phyloP scores from a whole-genome alignment of 352 stramenopile genomes.

The Ochromonadaceae sp. region DNA sequence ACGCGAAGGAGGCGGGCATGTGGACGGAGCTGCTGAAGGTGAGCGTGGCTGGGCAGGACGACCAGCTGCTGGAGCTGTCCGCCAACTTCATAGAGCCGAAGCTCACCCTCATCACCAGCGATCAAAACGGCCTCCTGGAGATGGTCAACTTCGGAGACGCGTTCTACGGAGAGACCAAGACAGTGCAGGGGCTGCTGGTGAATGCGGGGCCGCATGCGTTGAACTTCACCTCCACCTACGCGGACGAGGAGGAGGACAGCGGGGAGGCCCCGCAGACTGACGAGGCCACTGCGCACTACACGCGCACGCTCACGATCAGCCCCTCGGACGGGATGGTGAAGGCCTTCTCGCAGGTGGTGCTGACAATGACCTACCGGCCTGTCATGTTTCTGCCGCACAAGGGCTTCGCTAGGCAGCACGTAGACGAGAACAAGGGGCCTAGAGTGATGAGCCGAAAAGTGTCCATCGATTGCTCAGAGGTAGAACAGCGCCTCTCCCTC shows the following conservation, averaged over 20 bases:
- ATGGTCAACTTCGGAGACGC: slow-evolving; percentile 29
- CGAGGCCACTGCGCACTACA: slow-evolving; percentile 17
- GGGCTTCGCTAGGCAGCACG: background rate
- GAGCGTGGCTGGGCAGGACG: slow-evolving; percentile 12
- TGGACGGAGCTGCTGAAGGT: slow-evolving; percentile 21
- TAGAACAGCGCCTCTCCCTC: slow-evolving; percentile 21
- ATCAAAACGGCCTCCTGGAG: slow-evolving; percentile 21
- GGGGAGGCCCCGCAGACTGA: background rate
- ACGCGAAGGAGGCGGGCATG: slow-evolving; percentile 10
- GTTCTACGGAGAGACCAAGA: slow-evolving; percentile 31
- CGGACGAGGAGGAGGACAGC: slow-evolving; percentile 17
- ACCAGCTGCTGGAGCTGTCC: slow-evolving; percentile 50
- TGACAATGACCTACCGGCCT: slow-evolving; percentile 14
- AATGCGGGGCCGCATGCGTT: slow-evolving; percentile 31
- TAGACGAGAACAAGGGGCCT: background rate
- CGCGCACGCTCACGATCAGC: background rate
- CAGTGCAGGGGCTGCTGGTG: slow-evolving; percentile 26
- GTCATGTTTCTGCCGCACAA: background rate
- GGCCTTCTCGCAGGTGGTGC: background rate
- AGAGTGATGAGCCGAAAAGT: slow-evolving; percentile 10
- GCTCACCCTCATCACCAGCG: slow-evolving; percentile 49
- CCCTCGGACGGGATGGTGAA: slow-evolving; percentile 9
- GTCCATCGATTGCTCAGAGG: slow-evolving; percentile 21
- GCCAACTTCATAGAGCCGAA: slow-evolving; percentile 59
- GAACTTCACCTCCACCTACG: slow-evolving; percentile 19